These are phyloP conservation scores for Trichoderma lentiforme DNA, from an alignment of 2,329 filamentous ascomycete genomes.

Conservation along the genomic window DNA sequence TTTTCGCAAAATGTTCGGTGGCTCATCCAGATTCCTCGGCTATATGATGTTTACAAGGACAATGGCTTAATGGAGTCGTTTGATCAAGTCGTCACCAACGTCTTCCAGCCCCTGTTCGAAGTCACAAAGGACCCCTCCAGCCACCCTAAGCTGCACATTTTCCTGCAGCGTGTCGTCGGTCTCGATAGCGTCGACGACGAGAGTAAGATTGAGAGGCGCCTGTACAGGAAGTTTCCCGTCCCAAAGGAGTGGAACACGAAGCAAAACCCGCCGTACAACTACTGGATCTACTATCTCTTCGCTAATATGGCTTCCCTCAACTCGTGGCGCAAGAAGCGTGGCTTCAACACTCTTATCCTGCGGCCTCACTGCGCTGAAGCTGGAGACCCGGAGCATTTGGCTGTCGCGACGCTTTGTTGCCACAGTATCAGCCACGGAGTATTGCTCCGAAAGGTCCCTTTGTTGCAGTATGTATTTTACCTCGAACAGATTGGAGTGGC, in stretches of 20 bases:
- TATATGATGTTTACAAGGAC: slow-evolving; percentile 95
- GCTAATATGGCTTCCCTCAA: slow-evolving; percentile 93
- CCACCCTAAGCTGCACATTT: slow-evolving; percentile 91
- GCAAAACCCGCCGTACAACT: slow-evolving; percentile 97
- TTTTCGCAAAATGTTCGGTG: slow-evolving; percentile 97
- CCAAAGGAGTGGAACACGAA: slow-evolving; percentile 85
- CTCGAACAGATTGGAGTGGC: slow-evolving; percentile 98
- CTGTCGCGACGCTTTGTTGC: slow-evolving; percentile 84
- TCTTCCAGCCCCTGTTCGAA: slow-evolving; percentile 92
- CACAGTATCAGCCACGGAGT: slow-evolving; percentile 97
- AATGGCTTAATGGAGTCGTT: slow-evolving; percentile 83
- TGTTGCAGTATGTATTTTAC: slow-evolving; percentile 96
- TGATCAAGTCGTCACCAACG: slow-evolving; percentile 83
- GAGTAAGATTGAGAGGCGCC: slow-evolving; percentile 88
- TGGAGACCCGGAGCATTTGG: slow-evolving; percentile 93
- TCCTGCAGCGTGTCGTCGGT: slow-evolving; percentile 90
- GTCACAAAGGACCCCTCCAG: slow-evolving; percentile 82
- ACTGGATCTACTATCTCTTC: slow-evolving; percentile 98
- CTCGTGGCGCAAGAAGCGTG: slow-evolving; percentile 81
- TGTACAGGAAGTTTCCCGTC: slow-evolving; percentile 92
- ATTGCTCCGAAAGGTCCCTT: slow-evolving; percentile 84
- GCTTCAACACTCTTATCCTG: slow-evolving; percentile 92
- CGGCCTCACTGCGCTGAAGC: slow-evolving; percentile 95
- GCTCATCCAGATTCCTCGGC: slow-evolving; percentile 90
- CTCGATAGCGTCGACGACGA: slow-evolving; percentile 98